Conservation (phyloP, 1,284 basidiomycete genomes). For the Paramarasmius palmivorus region DNA sequence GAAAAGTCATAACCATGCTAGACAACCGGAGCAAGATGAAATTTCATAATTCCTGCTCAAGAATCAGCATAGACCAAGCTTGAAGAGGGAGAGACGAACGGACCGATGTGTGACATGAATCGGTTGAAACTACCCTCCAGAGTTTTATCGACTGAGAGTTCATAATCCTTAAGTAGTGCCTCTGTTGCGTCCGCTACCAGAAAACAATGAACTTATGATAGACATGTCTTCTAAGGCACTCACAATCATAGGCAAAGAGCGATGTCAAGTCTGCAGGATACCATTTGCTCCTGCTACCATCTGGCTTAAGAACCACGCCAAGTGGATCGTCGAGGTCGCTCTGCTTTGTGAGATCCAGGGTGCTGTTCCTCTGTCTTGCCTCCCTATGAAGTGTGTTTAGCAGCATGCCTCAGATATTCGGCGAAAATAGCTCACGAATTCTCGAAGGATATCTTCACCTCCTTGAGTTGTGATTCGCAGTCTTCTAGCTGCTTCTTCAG, state of each 20-base stretch:
- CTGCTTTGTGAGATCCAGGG: constrained; percentile 29
- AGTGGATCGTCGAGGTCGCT: constrained; percentile 39
- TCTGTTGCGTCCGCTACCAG: constrained; percentile 37
- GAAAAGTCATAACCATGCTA: too few species aligned
- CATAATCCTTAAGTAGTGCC: constrained; percentile 46
- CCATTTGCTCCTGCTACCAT: constrained; percentile 45
- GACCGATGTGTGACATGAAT: constrained; percentile 59
- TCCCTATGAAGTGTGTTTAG: constrained; percentile 32
- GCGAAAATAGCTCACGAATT: constrained; percentile 48
- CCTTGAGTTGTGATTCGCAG: constrained; percentile 39
- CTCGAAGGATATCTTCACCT: constrained; percentile 40
- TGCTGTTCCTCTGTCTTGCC: constrained; percentile 49
- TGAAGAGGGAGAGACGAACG: constrained; percentile 15
- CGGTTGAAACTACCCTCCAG: constrained; percentile 46
- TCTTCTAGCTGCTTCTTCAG: constrained; percentile 45
- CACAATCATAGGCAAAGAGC: constrained; percentile 52
- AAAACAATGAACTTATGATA: background rate
- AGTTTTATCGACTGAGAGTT: constrained; percentile 39
- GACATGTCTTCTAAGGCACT: constrained; percentile 17
- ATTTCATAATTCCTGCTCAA: constrained; percentile 6
- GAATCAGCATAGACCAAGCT: background rate
- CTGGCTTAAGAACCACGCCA: constrained; percentile 41
- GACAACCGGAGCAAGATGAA: too few species aligned
- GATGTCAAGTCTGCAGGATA: constrained; percentile 51
- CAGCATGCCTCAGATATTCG: background rate